phyloP scores from a whole-genome alignment of 1,284 basidiomycete species.

The Pascua guehoae region DNA sequence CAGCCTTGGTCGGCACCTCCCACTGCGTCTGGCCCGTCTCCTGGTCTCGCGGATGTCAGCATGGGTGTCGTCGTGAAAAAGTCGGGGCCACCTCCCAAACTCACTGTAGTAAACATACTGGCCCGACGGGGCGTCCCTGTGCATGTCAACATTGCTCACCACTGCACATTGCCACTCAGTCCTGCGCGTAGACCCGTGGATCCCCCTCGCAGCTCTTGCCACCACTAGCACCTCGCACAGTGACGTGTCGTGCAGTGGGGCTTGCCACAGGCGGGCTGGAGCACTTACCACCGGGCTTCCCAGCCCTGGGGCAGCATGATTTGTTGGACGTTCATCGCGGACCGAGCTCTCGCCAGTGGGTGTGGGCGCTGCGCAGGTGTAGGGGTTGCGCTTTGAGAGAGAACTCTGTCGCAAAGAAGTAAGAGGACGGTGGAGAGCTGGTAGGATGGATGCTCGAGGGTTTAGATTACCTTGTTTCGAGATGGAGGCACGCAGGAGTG shows the following conservation, averaged over 20 bases:
- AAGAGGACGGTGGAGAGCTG: neutral
- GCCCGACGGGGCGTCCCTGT: slow-evolving; percentile 74
- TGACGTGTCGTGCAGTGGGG: too few species aligned
- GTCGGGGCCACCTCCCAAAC: slow-evolving; percentile 24
- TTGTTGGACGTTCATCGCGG: slow-evolving; percentile 27
- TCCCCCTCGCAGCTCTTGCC: too few species aligned
- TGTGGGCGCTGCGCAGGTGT: neutral
- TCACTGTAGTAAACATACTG: slow-evolving; percentile 78
- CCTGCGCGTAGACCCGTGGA: too few species aligned
- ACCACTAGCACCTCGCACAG: too few species aligned
- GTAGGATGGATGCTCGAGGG: neutral
- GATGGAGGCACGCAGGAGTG: neutral
- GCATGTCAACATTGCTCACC: neutral
- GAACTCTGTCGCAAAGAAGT: neutral
- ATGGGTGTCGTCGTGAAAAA: too few species aligned
- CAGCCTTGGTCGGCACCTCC: slow-evolving; percentile 56
- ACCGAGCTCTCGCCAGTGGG: neutral
- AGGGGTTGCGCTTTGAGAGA: neutral
- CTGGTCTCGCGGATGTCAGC: slow-evolving; percentile 30
- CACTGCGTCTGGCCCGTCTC: slow-evolving; percentile 60
- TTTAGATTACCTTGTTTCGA: neutral
- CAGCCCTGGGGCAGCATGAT: slow-evolving; percentile 72
- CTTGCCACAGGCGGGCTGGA: too few species aligned
- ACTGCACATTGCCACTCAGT: too few species aligned
- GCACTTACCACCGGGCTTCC: slow-evolving; percentile 75